A percentile compares a stretch with the other conserved stretches of the same genome.
Evolutionary conservation across 768 basidiomycete species (phyloP).

Genomic region (Serendipita sp.): DNA sequence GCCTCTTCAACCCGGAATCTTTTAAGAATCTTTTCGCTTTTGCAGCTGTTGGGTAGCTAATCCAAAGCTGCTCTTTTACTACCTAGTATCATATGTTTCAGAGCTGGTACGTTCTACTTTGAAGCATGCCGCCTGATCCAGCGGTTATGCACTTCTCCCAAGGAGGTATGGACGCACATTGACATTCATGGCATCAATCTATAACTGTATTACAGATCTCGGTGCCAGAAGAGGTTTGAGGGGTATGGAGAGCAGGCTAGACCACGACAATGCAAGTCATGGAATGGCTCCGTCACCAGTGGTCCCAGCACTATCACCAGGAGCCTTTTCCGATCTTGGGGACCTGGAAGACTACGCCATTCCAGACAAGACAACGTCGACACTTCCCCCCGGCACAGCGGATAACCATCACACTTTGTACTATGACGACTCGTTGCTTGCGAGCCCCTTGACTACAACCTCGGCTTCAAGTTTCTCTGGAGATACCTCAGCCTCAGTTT

Average conservation of each 20-base stretch:
- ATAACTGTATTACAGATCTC: too few relatives aligned
- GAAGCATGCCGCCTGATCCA: neutral
- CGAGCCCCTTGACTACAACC: neutral
- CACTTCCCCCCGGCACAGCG: neutral
- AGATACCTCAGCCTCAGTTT: neutral
- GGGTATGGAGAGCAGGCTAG: neutral
- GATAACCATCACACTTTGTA: neutral
- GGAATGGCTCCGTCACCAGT: neutral
- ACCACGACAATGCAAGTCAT: neutral
- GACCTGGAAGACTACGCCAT: neutral
- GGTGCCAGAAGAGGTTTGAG: too few relatives aligned
- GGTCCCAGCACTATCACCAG: neutral
- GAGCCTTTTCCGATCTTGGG: neutral
- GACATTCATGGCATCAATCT: too few relatives aligned
- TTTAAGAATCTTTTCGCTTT: too few relatives aligned
- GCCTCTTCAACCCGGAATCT: too few relatives aligned
- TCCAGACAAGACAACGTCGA: neutral
- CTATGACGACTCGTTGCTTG: neutral
- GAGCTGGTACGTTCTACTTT: too few relatives aligned
- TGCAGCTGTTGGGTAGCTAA: too few relatives aligned
- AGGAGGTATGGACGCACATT: too few relatives aligned
- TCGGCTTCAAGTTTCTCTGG: neutral
- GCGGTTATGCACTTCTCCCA: neutral
- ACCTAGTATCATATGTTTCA: too few relatives aligned
- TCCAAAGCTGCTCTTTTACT: too few relatives aligned